Base-by-base conservation (phyloP, 2,329 filamentous ascomycete genomes). In the Aspergillus ochraceoroseus region DNA sequence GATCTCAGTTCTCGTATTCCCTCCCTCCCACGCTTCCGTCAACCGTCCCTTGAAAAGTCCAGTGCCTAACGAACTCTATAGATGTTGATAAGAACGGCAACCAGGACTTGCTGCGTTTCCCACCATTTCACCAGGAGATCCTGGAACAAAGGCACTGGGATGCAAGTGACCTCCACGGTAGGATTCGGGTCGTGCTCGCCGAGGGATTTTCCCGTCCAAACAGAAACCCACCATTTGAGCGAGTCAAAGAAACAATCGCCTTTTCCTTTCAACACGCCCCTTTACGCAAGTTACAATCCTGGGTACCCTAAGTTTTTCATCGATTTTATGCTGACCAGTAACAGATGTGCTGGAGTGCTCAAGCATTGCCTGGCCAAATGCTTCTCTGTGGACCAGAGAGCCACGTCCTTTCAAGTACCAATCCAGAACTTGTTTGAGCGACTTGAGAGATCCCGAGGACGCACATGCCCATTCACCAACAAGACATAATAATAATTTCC, bases 221-320 rank as follows among this genome's bases (percentile, higher is more conserved):
- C 49, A 64, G 66, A 19, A 57, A 51, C 5, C 65, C 61, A 4
- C 75, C 78, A 0, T 78, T 85, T 49, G 80, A 86, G 53, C 71
- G 79, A 27, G 69, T 85, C 47, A 84, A 82, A 56, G 86, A 89
- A 54, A 64, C 87, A 30, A 76, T 88, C 15, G 76, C 77, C 9
- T 92, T 94, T 62, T 82, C 87, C 1, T 94, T 94, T 54, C 85
- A 92, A 56, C 85, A 92, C 68, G 87, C 85, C 22, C 87, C 87
- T 1, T 66, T 85, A 39, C 75, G 87, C 90, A 68, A 51, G 72
- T 64, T 18, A 6, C 19, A 14, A 14, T 11, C 19, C 27, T 15
- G 7, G 11, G 11, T 12, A 25, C 28, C 13, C n/a, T 14, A 7
- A 11, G 8, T 19, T 8, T 27, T n/a, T 13, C 27, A 2, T 12